Conservation (phyloP, 352 stramenopile species). For the Phytophthora pinifolia region DNA sequence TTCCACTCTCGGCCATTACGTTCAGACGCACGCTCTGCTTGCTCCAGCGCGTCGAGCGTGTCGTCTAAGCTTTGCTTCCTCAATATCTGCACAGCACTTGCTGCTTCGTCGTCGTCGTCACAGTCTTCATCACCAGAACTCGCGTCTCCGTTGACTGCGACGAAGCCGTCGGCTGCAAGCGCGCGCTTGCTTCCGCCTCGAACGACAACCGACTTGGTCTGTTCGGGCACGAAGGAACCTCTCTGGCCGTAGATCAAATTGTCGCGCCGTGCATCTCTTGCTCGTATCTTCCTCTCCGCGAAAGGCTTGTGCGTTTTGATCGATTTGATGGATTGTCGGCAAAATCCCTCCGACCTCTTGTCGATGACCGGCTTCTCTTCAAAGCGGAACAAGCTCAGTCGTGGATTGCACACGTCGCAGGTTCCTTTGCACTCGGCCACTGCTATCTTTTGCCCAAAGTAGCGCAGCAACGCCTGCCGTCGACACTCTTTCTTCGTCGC, state of each 20-base stretch:
- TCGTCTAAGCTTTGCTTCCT: slow-evolving; percentile 30
- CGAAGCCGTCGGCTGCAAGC: slow-evolving; percentile 50
- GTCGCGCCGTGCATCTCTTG: slow-evolving; percentile 38
- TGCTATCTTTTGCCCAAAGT: slow-evolving; percentile 53
- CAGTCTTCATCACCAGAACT: slow-evolving; percentile 37
- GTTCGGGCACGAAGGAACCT: slow-evolving; percentile 44
- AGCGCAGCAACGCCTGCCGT: slow-evolving; percentile 52
- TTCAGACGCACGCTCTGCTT: slow-evolving; percentile 30
- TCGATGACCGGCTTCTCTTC: slow-evolving; percentile 29
- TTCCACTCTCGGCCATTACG: slow-evolving; percentile 1
- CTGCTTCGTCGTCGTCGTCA: slow-evolving; percentile 16
- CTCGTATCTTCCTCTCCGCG: slow-evolving; percentile 28
- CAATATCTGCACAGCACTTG: slow-evolving; percentile 6
- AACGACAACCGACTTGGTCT: slow-evolving; percentile 56
- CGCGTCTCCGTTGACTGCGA: slow-evolving; percentile 52
- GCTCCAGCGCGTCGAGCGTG: slow-evolving; percentile 42
- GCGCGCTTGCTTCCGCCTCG: slow-evolving; percentile 20
- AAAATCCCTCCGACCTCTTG: slow-evolving; percentile 32
- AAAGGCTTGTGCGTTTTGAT: slow-evolving; percentile 21
- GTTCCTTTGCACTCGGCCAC: slow-evolving; percentile 45
- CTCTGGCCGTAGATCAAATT: slow-evolving; percentile 48
- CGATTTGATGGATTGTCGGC: slow-evolving; percentile 20
- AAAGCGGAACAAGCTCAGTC: slow-evolving; percentile 54
- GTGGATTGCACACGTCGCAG: slow-evolving; percentile 63
- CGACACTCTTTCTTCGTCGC: slow-evolving; percentile 52